Base-by-base conservation (phyloP, 2,329 filamentous ascomycete species). In the Colletotrichum brevisporum region DNA sequence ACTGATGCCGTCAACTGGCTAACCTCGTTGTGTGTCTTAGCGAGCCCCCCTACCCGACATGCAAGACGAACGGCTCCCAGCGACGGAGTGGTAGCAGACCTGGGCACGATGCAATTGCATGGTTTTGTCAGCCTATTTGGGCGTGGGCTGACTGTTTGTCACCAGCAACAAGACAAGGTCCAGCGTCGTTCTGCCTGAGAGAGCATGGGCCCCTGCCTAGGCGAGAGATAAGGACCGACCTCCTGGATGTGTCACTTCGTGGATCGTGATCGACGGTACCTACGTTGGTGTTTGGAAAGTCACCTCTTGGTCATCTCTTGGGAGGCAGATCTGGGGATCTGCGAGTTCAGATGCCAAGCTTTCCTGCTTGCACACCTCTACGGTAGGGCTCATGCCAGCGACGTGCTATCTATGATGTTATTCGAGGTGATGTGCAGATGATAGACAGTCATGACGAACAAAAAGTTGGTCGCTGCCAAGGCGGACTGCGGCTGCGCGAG, bases 401-500 rank as follows among this genome's bases (percentile, higher is more conserved):
- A n/a, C 50, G 53, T 52, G 24, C 48, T n/a, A 48, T 10, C 31
- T 26, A 54, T 41, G 43, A 51, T 50, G 27, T 36, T 45, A 43
- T 39, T 47, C 6, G n/a, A 27, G 27, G 21, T 21, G 50, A 52
- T 66, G 55, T 39, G 48, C 63, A 47, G 18, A 9, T 6, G 41
- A 24, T 50, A n/a, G 15, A 26, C 60, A 41, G 60, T 48, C 53
- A 54, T 39, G 24, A 45, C 26, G 21, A 27, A n/a, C 16, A 5
- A 63, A 36, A 53, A 51, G 39, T 26, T 36, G 54, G 54, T 59
- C 8, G 54, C 60, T 68, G 54, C 65, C 65, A 68, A 64, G 65
- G 60, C 10, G 24, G 36, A 5, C 39, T 36, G 26, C 47, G 18
- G 18, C 53, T 39, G 52, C 53, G 39, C 60, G 65, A 58, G 65